Evolutionary conservation across 208 protist species (phyloP).

Genomic region (Naegleria lovaniensis): DNA sequence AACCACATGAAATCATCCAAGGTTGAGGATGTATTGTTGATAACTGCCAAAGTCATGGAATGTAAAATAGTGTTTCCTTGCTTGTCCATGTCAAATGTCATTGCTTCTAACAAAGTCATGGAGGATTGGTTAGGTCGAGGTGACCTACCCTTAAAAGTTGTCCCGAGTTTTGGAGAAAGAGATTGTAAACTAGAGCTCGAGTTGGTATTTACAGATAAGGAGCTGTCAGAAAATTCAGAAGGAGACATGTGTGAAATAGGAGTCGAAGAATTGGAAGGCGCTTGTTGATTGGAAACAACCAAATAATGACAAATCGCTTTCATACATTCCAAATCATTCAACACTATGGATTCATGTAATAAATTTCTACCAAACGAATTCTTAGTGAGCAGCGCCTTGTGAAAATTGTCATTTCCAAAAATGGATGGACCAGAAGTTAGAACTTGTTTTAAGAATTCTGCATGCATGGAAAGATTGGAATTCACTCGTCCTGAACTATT

Average conservation of each 20-base stretch:
- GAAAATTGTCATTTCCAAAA: not conserved
- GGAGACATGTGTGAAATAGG: not conserved
- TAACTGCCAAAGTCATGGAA: not conserved
- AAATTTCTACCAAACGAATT: not conserved
- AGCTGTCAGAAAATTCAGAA: not conserved
- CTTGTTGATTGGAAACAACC: not conserved
- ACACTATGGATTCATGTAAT: not conserved
- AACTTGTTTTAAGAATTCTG: not conserved
- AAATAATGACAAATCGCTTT: not conserved
- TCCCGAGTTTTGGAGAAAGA: not conserved
- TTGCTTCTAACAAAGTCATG: not conserved
- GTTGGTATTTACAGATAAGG: not conserved
- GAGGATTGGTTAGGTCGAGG: not conserved
- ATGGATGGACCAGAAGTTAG: not conserved
- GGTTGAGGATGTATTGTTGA: not conserved
- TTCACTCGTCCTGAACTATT: not conserved
- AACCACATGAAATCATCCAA: not conserved
- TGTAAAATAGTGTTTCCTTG: not conserved
- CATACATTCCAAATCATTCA: not conserved
- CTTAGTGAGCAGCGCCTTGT: not conserved
- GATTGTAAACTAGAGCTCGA: no score
- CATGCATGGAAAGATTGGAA: not conserved
- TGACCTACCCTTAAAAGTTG: not conserved
- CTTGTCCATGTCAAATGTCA: not conserved
- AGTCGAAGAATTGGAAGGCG: not conserved